phyloP scores from a whole-genome alignment of 352 stramenopile species.

The Thraustochytrium striatum region DNA sequence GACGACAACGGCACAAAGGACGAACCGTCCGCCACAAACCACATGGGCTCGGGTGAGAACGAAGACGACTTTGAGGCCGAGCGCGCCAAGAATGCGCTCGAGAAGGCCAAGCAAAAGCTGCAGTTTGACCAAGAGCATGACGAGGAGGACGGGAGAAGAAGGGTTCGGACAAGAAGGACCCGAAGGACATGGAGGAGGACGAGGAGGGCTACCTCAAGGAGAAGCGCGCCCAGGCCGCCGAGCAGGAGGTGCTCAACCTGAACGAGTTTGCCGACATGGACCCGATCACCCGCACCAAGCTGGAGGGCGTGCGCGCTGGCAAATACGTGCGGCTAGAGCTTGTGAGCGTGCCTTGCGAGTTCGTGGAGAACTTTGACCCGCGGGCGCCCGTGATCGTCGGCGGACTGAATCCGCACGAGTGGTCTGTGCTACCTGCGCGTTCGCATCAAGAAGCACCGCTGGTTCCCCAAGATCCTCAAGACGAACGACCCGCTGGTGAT shows the following conservation, averaged over 20 bases:
- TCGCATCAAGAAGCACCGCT: conserved; percentile 98
- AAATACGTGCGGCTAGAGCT: conserved; percentile 40
- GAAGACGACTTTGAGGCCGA: conserved; percentile 60
- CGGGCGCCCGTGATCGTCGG: conserved; percentile 80
- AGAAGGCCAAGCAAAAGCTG: conserved; percentile 84
- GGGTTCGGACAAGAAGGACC: conserved; percentile 41
- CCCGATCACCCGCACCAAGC: conserved; percentile 71
- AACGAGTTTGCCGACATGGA: conserved; percentile 46
- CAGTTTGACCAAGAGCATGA: conserved; percentile 64
- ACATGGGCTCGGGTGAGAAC: too few relatives aligned
- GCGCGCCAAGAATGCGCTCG: conserved; percentile 67
- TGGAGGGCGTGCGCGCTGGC: conserved; percentile 64
- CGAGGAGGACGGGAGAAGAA: conserved; percentile 27
- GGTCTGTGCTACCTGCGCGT: conserved; percentile 87
- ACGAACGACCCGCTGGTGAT: conserved; percentile 96
- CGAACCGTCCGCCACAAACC: conserved; percentile 40
- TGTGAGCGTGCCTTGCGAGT: conserved; percentile 76
- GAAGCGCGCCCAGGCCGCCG: conserved; percentile 9
- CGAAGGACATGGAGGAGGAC: conserved; percentile 53
- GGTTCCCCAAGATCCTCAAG: conserved; percentile 97
- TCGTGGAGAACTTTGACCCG: conserved; percentile 88
- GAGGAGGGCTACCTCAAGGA: conserved; percentile 53
- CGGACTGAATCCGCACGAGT: conserved; percentile 91
- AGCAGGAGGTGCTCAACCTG: conserved; percentile 15
- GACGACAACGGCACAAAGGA: conserved; percentile 13